These are phyloP conservation scores for Termitomyces sp. DNA, from an alignment of 768 basidiomycete genomes.

Conservation along the genomic window DNA sequence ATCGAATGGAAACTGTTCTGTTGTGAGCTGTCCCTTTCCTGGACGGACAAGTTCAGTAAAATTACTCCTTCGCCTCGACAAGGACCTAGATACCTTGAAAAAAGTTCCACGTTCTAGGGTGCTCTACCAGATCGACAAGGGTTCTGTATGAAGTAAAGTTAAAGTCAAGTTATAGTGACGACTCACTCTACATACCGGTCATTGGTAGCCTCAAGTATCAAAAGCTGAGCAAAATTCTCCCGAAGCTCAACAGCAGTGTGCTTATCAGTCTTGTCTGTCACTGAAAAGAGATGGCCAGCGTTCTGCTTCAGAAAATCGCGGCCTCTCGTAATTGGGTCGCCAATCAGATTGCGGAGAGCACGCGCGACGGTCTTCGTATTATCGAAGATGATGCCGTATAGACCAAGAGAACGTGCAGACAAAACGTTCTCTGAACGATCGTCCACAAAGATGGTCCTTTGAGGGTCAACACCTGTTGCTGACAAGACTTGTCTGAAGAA, in stretches of 20 bases:
- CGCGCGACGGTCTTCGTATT: constrained; percentile 38
- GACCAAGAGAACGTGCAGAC: constrained; percentile 54
- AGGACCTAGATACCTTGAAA: constrained; percentile 37
- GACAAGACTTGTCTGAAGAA: constrained; percentile 51
- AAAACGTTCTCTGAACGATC: constrained; percentile 61
- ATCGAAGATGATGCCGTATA: constrained; percentile 55
- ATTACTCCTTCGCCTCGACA: neutral
- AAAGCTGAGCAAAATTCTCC: constrained; percentile 60
- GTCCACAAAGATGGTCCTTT: constrained; percentile 52
- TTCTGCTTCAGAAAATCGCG: constrained; percentile 37
- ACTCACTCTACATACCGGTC: constrained; percentile 32
- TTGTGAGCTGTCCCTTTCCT: constrained; percentile 44
- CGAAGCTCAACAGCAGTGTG: constrained; percentile 32
- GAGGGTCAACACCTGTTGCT: constrained; percentile 43
- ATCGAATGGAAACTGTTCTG: constrained; percentile 51
- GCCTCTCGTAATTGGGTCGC: constrained; percentile 46
- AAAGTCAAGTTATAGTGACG: neutral
- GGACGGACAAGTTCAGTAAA: constrained; percentile 2
- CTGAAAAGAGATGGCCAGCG: constrained; percentile 41
- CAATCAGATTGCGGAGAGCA: constrained; percentile 44
- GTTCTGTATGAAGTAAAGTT: constrained; percentile 26
- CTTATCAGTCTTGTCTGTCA: constrained; percentile 35
- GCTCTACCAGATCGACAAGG: constrained; percentile 43
- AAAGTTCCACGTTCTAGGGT: constrained; percentile 52
- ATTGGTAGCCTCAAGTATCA: constrained; percentile 52